A percentile compares a stretch with the other conserved stretches of the same genome.
Conservation (phyloP, 192 early-diverging fungal species). For the Kickxella alabastrina region DNA sequence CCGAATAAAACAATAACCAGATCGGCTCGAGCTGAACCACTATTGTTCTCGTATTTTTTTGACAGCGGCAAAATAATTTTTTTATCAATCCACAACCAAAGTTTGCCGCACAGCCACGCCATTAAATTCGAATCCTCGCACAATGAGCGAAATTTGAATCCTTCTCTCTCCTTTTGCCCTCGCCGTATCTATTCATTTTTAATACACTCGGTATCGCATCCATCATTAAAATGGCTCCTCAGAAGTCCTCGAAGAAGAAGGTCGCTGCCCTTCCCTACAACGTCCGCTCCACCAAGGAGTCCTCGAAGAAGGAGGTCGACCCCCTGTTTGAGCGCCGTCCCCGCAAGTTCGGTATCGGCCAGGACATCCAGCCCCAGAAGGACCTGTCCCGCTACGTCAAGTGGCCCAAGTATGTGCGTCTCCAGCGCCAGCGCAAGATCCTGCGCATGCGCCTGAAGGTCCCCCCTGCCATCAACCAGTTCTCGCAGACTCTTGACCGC, state of each 20-base stretch:
- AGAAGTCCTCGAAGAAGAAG: constrained; percentile 73
- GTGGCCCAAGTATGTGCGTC: constrained; percentile 98
- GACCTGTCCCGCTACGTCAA: constrained; percentile 97
- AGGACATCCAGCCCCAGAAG: constrained; percentile 93
- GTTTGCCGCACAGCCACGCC: too few relatives aligned
- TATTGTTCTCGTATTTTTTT: too few relatives aligned
- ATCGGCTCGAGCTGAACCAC: too few relatives aligned
- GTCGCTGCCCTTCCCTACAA: constrained; percentile 85
- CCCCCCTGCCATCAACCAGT: constrained; percentile 99
- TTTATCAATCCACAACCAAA: too few relatives aligned
- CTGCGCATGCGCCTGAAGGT: constrained; percentile 98
- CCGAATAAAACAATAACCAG: too few relatives aligned
- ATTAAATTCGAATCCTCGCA: too few relatives aligned
- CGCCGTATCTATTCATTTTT: constrained; percentile 4
- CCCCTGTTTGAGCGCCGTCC: constrained; percentile 93
- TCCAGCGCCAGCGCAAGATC: constrained; percentile 98
- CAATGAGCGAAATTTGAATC: too few relatives aligned
- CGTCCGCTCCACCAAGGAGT: constrained; percentile 64
- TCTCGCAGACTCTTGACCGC: constrained; percentile 96
- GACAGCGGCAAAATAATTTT: too few relatives aligned
- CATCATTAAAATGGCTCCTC: constrained; percentile 48
- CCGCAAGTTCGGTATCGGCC: constrained; percentile 94
- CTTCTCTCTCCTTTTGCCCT: constrained; percentile 7
- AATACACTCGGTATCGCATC: constrained; percentile 27
- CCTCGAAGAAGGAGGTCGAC: constrained; percentile 66